These are phyloP conservation scores for Trametes villosa DNA, from an alignment of 768 basidiomycete species.

Conservation along the genomic window DNA sequence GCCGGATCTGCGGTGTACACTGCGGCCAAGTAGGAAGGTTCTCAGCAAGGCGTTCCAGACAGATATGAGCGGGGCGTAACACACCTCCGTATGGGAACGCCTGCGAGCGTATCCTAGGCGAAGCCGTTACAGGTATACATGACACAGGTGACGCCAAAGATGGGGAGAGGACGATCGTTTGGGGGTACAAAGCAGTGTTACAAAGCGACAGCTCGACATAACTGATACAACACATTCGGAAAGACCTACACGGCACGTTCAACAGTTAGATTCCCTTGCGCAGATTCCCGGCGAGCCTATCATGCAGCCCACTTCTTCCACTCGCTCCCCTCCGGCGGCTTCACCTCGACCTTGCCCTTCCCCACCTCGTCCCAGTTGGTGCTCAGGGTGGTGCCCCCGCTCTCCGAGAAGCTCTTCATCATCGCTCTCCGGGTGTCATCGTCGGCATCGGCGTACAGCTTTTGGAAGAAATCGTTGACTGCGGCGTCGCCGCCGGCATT, in stretches of 20 bases:
- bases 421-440: constrained; percentile 92
- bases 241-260: neutral
- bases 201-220: constrained; percentile 3
- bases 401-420: constrained; percentile 97
- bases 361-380: constrained; percentile 94
- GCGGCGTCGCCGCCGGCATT: constrained; percentile 89
- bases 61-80: neutral
- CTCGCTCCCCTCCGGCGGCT: constrained; percentile 84
- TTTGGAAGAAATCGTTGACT: constrained; percentile 89
- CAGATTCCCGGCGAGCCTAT: neutral
- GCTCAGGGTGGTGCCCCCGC: constrained; percentile 92
- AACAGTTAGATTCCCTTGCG: neutral
- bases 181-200: neutral
- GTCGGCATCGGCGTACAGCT: constrained; percentile 88
- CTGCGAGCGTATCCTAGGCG: neutral
- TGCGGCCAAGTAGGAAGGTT: neutral
- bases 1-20: constrained; percentile 1
- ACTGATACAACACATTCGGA: constrained; percentile 7
- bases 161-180: neutral
- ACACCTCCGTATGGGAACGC: neutral
- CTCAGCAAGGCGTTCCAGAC: neutral
- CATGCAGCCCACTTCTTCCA: constrained; percentile 72
- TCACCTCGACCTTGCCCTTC: constrained; percentile 70
- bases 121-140: neutral
- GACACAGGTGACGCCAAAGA: neutral